Conservation (phyloP, 139 green algal genomes). For the Chlamydomonas sphaeroides region DNA sequence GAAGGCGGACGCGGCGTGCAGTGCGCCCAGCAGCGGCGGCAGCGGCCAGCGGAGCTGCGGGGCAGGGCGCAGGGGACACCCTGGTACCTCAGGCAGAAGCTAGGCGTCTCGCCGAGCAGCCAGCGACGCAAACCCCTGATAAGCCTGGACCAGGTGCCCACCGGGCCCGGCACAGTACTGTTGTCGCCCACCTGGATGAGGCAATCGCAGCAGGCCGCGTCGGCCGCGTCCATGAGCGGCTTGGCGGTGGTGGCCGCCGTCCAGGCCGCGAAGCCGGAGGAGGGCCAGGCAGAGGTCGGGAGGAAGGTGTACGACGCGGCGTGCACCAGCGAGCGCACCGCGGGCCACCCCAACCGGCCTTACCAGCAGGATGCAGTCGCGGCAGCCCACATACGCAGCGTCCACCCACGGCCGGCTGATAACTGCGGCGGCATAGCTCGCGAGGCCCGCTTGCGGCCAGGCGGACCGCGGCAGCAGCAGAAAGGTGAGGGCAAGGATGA, state of each 20-base stretch:
- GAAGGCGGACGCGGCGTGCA: background rate
- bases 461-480: background rate
- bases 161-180: no score
- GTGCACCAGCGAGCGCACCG: background rate
- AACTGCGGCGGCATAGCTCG: background rate
- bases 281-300: background rate
- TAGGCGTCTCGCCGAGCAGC: no score
- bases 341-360: no score
- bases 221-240: background rate
- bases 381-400: background rate
- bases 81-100: no score
- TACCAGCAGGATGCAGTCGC: background rate
- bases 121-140: no score
- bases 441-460: background rate
- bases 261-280: background rate
- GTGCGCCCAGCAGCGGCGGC: no score
- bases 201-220: background rate
- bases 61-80: no score
- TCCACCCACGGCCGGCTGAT: background rate
- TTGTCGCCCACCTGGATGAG: background rate
- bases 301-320: background rate
- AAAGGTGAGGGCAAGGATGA: background rate
- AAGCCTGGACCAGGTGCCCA: no score
- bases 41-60: background rate
- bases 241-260: background rate